Evolutionary conservation across 768 basidiomycete species (phyloP).

Genomic region (Hericium rajendrae): DNA sequence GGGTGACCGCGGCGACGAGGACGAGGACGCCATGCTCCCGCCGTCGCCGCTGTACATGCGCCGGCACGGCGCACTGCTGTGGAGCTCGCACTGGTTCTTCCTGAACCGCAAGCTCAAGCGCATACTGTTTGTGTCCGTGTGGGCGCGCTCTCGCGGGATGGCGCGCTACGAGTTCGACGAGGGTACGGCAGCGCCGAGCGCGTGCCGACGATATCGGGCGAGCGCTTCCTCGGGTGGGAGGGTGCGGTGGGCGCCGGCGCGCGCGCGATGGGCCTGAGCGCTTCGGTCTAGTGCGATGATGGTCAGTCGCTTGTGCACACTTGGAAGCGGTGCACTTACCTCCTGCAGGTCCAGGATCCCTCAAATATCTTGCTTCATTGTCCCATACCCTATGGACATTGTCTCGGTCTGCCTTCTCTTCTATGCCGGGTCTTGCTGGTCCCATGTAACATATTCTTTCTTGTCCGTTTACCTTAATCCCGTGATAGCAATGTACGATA

Average conservation of each 20-base stretch:
- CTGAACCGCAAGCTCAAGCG: slow-evolving; percentile 88
- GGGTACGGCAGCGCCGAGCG: slow-evolving; percentile 21
- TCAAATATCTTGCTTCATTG: background rate
- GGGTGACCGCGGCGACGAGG: slow-evolving; percentile 23
- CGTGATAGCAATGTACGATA: too few species aligned
- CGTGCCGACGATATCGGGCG: slow-evolving; percentile 27
- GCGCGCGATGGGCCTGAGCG: slow-evolving; percentile 59
- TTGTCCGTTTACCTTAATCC: too few species aligned
- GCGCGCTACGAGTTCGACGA: slow-evolving; percentile 30
- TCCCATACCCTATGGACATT: background rate
- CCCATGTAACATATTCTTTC: too few species aligned
- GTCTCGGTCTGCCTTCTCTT: background rate
- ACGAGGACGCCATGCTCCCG: slow-evolving; percentile 23
- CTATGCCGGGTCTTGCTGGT: background rate
- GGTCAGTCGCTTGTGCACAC: slow-evolving; percentile 2
- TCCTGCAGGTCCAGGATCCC: background rate
- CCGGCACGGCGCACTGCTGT: slow-evolving; percentile 71
- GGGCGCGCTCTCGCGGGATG: slow-evolving; percentile 69
- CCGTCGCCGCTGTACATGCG: slow-evolving; percentile 25
- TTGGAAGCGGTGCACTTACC: background rate
- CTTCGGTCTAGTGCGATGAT: slow-evolving; percentile 1
- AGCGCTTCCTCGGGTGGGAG: slow-evolving; percentile 75
- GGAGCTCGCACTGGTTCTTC: slow-evolving; percentile 98
- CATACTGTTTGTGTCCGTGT: slow-evolving; percentile 84
- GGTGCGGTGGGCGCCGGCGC: slow-evolving; percentile 75